phyloP scores from a whole-genome alignment of 768 basidiomycete species.

The Psilocybe cyanescens region DNA sequence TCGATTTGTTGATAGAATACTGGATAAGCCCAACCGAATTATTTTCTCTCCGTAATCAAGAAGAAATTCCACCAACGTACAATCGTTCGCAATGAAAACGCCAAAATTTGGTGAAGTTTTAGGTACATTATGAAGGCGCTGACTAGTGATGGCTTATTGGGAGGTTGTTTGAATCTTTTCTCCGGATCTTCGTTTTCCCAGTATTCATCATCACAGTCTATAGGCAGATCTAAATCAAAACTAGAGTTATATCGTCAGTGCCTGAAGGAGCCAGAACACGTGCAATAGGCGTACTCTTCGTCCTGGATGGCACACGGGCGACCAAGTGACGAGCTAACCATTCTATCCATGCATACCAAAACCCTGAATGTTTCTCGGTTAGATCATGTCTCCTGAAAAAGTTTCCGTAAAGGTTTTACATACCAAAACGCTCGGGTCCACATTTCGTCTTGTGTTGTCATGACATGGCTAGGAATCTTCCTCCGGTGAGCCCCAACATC shows the following conservation, averaged over 20 bases:
- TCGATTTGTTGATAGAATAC: constrained; percentile 87
- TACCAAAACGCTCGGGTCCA: constrained; percentile 78
- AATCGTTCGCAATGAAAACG: constrained; percentile 66
- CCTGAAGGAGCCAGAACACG: not conserved
- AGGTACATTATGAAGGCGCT: constrained; percentile 59
- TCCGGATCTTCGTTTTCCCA: constrained; percentile 67
- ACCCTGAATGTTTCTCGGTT: constrained; percentile 41
- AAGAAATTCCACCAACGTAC: constrained; percentile 38
- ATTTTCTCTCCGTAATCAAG: not conserved
- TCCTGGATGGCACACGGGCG: constrained; percentile 81
- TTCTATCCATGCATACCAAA: constrained; percentile 55
- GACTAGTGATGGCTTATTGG: constrained; percentile 58
- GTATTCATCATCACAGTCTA: constrained; percentile 75
- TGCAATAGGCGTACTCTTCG: constrained; percentile 58
- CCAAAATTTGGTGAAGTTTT: constrained; percentile 66
- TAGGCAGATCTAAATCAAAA: constrained; percentile 72
- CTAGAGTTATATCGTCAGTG: constrained; percentile 35
- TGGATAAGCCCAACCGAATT: constrained; percentile 25
- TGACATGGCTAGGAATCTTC: constrained; percentile 33
- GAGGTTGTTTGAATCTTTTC: constrained; percentile 71
- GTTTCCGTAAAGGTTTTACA: not conserved
- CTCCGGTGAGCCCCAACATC: constrained; percentile 77
- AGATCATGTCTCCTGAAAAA: not conserved
- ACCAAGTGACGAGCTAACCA: constrained; percentile 59
- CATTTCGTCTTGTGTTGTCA: constrained; percentile 66